Evolutionary conservation across 164 flowering plant species (phyloP), one percentile per base, ranked within the genome.

Genomic region (grape (Vitis vinifera)): DNA sequence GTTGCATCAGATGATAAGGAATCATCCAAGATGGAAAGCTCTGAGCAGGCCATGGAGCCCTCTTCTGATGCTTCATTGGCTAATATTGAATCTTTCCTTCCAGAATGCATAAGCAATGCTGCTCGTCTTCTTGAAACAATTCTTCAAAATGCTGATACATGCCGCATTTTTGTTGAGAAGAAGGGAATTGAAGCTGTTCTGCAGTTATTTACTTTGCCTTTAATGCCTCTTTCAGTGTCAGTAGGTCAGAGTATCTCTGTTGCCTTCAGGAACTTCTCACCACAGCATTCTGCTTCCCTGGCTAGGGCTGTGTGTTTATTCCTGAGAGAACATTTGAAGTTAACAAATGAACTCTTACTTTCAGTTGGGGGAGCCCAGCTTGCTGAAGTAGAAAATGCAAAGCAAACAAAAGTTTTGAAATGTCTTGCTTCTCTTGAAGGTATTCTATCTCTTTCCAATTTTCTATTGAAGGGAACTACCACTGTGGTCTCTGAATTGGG

Each of bases 71-170:
- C 79, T 29, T 75, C 82, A 9, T 48, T 55, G 11, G 70, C 60
- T 23, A 86, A 82, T 71, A 59, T 83, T 62, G 97, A 91, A 65
- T 78, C 78, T 30, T 88, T 83, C 74, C 89, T 92, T 68, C 92
- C 94, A 12, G 94, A 90, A 58, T 90, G 75, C 77, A 75, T 90
- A n/a, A 78, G 73, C 79, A 92, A 94, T 86, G 86, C 73, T 80
- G 87, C 89, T 53, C 95, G 90, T 44, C 95, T 92, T 75, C 93
- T 94, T 72, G 97, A 89, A 79, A 88, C 91, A 50, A 77, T 94
- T 73, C 94, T 92, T 74, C 97, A 92, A 74, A 94, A 94, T 84
- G 85, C 92, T 75, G 98, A 94, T 51, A 86, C 89, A 13, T 89
- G 97, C 69, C 91, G 97, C 6, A 77, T 92, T 31, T 94, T 94